Conservation (phyloP, 1,284 basidiomycete species). For the Melampsora larici-populina region DNA sequence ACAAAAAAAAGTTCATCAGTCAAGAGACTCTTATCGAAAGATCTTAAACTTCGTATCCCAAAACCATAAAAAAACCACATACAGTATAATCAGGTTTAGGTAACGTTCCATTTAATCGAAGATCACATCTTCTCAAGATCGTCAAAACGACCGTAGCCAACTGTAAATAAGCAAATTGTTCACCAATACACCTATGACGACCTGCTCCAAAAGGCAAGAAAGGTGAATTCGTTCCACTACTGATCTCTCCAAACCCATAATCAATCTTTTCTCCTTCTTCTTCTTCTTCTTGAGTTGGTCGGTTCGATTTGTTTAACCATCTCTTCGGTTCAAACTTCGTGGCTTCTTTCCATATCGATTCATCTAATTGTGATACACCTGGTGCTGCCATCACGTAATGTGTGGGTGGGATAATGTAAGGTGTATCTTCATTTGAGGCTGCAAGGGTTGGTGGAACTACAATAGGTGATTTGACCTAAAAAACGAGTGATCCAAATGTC, state of each 20-base stretch:
- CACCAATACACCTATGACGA: constrained; percentile 88
- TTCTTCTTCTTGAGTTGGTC: constrained; percentile 68
- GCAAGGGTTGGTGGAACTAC: constrained; percentile 77
- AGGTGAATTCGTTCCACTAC: constrained; percentile 57
- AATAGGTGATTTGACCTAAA: constrained; percentile 42
- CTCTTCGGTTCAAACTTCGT: constrained; percentile 72
- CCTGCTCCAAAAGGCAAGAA: constrained; percentile 83
- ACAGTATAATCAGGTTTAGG: constrained; percentile 87
- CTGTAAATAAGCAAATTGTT: constrained; percentile 96
- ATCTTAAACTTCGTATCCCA: constrained; percentile 10
- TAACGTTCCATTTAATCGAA: constrained; percentile 66
- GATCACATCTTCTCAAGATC: constrained; percentile 71
- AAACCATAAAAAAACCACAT: constrained; percentile 56
- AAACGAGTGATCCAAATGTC: neutral
- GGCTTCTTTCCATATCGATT: constrained; percentile 72
- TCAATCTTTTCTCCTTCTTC: constrained; percentile 87
- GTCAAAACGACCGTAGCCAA: constrained; percentile 78
- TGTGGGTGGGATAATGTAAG: constrained; percentile 84
- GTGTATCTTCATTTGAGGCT: constrained; percentile 64
- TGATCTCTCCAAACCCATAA: constrained; percentile 78
- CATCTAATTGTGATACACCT: constrained; percentile 83
- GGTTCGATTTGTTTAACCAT: constrained; percentile 75
- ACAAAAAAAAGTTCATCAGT: constrained; percentile 24
- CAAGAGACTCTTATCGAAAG: neutral
- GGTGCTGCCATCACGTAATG: constrained; percentile 88